These are phyloP conservation scores for Colletotrichum sp. DNA, from an alignment of 2,329 filamentous ascomycete genomes.

Conservation along the genomic window DNA sequence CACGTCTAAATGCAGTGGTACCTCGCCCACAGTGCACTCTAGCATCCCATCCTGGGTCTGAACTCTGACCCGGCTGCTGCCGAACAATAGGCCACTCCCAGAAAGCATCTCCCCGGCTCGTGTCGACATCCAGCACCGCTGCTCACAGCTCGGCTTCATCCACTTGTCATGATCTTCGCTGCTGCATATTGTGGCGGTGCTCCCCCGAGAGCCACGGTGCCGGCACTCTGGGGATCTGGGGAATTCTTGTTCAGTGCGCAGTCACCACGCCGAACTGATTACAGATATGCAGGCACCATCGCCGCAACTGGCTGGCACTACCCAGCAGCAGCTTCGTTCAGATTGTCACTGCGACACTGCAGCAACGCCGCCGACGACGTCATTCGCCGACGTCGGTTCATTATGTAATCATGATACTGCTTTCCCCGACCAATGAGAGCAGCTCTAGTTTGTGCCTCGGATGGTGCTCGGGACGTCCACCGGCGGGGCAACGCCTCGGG, in stretches of 20 bases:
- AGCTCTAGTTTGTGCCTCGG: background rate
- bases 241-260: background rate
- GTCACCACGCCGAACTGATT: background rate
- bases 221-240: background rate
- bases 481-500: slow-evolving; percentile 4
- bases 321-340: background rate
- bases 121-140: background rate
- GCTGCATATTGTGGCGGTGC: slow-evolving; percentile 1
- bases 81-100: background rate
- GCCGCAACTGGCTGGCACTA: background rate
- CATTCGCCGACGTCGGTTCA: slow-evolving; percentile 12
- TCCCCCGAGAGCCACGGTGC: background rate
- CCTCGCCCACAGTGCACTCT: background rate
- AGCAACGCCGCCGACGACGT: background rate
- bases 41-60: background rate
- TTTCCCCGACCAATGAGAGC: background rate
- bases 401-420: background rate
- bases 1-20: background rate
- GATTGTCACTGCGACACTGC: background rate
- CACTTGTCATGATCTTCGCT: background rate
- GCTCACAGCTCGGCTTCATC: background rate
- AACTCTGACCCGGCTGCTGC: slow-evolving; percentile 4
- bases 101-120: background rate
- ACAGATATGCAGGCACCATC: background rate
- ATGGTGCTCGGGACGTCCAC: slow-evolving; percentile 14